Base-by-base conservation (phyloP, 805 yeast species). In the Zygotorulaspora danielsina region DNA sequence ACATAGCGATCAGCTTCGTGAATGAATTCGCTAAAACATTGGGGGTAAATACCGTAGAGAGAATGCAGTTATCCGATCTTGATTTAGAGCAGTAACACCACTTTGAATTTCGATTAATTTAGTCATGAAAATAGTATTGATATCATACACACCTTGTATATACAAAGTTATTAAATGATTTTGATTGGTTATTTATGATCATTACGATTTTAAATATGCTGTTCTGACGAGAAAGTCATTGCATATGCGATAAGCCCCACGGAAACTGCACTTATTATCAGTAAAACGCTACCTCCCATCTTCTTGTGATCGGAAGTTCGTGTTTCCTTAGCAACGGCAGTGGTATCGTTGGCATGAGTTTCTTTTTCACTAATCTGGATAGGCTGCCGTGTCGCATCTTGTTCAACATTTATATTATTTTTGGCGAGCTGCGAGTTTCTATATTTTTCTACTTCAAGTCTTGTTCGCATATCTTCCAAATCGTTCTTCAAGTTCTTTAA, bases 1-100 rank as follows among this genome's bases (percentile, higher is more conserved):
- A 63, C 3, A 71, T 79, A 9, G 71, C 76, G 2, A 50, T 58
- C 5, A 46, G 57, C 12, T 71, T 79, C 45, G 76, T 69, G 1
- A 54, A 62, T n/a, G 66, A 70, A 43, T 55, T 77, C 19, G 70
- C 75, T 1, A 54, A 55, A 33, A 50, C 59, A 2, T 42, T 77
- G 13, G 70, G 70, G 0, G 59, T 69, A 20, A 41, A 56, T 4
- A 52, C 55, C 5, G 61, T 70, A 4, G 72, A 70, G 39, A 57
- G 66, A 17, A 57, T 63, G 17, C 65, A 62, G 16, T 44, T 64
- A 1, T 63, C 61, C n/a, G 66, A 61, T 31, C 38, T 63, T 11
- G 55, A 51, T 1, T 10, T 16, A 7, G 27, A 20, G 16, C 27
- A 19, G 10, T 17, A 6, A 17, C 18, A 22, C 13, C 5, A n/a